phyloP scores from a whole-genome alignment of 371 early-diverging fungal species.

The Batrachochytrium dendrobatidis region DNA sequence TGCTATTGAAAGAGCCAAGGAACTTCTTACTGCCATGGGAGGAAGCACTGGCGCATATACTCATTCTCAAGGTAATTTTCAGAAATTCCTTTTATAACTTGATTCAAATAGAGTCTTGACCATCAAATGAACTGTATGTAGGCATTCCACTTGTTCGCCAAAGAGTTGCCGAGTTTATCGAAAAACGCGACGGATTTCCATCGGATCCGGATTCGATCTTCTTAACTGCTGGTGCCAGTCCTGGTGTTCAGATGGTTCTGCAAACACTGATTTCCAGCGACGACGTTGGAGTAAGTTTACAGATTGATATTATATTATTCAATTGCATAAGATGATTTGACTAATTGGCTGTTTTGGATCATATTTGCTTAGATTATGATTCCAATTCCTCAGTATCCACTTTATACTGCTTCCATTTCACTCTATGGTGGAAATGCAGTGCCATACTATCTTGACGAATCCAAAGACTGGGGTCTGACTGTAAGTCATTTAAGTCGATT shows the following conservation, averaged over 20 bases:
- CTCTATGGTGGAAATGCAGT: constrained; percentile 75
- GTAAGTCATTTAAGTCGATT: constrained; percentile 14
- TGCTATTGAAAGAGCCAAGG: constrained; percentile 76
- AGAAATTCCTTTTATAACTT: no score
- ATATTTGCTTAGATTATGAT: constrained; percentile 65
- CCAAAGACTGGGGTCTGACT: constrained; percentile 72
- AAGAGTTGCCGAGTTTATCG: constrained; percentile 78
- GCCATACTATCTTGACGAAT: constrained; percentile 86
- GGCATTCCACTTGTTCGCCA: constrained; percentile 67
- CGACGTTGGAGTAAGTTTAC: constrained; percentile 59
- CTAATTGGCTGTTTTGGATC: not conserved
- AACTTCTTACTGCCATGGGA: constrained; percentile 53
- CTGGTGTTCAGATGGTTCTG: constrained; percentile 83
- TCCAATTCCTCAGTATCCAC: constrained; percentile 97
- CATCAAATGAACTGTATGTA: no score
- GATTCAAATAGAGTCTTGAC: constrained; percentile 6
- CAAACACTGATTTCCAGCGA: constrained; percentile 68
- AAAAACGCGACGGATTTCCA: constrained; percentile 78
- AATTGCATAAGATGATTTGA: not conserved
- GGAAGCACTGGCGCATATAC: constrained; percentile 84
- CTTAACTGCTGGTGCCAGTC: constrained; percentile 75
- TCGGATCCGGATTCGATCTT: constrained; percentile 77
- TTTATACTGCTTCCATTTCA: constrained; percentile 93
- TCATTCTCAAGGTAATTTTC: constrained; percentile 80
- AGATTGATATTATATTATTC: not conserved